Conservation (phyloP, 768 basidiomycete genomes). For the Suillus fuscotomentosus region DNA sequence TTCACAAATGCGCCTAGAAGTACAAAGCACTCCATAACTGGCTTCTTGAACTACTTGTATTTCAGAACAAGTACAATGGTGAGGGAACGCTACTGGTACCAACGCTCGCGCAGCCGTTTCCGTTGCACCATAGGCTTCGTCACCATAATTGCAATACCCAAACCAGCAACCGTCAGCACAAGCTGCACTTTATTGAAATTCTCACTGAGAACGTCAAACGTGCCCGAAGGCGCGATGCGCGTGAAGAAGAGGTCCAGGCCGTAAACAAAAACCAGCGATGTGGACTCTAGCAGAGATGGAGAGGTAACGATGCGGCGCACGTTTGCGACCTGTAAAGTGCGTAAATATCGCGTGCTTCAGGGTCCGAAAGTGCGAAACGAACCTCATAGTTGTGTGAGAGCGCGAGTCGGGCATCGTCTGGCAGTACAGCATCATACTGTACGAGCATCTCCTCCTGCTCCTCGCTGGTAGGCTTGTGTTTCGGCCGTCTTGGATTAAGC, state of each 20-base stretch:
- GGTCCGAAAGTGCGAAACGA: slow-evolving; percentile 10
- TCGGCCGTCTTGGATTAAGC: slow-evolving; percentile 83
- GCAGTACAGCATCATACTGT: slow-evolving; percentile 79
- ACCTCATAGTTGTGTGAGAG: slow-evolving; percentile 60
- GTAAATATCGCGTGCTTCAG: slow-evolving; percentile 19
- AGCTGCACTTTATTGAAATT: slow-evolving; percentile 93
- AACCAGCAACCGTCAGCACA: slow-evolving; percentile 72
- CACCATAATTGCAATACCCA: slow-evolving; percentile 75
- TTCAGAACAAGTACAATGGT: neutral
- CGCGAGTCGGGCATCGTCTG: slow-evolving; percentile 60
- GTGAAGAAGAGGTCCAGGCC: slow-evolving; percentile 91
- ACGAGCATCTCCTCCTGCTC: slow-evolving; percentile 86
- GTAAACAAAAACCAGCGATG: slow-evolving; percentile 81
- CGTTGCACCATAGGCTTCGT: slow-evolving; percentile 77
- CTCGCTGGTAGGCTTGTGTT: slow-evolving; percentile 66
- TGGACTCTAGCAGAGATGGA: slow-evolving; percentile 88
- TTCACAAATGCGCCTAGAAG: too few species aligned
- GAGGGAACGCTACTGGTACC: slow-evolving; percentile 44
- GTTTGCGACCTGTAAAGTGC: slow-evolving; percentile 56
- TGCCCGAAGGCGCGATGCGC: slow-evolving; percentile 79
- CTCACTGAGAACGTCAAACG: slow-evolving; percentile 91
- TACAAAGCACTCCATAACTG: too few species aligned
- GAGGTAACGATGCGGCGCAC: slow-evolving; percentile 71
- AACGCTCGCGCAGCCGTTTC: slow-evolving; percentile 66
- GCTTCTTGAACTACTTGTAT: neutral